Percentiles rank a stretch among this genome's conserved stretches.
These are phyloP conservation scores for Quercus lobata DNA, from an alignment of 331 rosid genomes.

Conservation along the genomic window DNA sequence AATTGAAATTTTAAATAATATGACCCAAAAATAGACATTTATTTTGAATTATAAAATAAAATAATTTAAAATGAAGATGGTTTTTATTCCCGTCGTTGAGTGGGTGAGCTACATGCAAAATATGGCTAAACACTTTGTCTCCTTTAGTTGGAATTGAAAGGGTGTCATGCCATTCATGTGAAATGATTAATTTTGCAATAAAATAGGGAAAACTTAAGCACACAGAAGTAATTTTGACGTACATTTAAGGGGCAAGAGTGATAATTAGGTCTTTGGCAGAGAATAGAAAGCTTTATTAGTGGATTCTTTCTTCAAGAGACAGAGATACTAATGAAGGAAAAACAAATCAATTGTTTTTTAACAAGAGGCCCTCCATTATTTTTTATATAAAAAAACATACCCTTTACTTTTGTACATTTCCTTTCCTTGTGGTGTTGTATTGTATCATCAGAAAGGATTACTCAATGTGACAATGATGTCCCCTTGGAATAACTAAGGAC, in stretches of 20 bases:
- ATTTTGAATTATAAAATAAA: too few relatives aligned
- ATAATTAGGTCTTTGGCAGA: slow-evolving; percentile 24
- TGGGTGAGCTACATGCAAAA: not conserved
- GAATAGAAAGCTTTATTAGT: slow-evolving; percentile 2
- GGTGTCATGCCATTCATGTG: slow-evolving; percentile 16
- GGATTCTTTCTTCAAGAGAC: slow-evolving; percentile 5
- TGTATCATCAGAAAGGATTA: slow-evolving; percentile 40
- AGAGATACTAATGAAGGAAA: not conserved
- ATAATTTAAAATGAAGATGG: too few relatives aligned
- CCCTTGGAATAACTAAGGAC: slow-evolving; percentile 35
- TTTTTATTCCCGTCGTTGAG: too few relatives aligned
- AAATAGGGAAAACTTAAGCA: slow-evolving; percentile 1
- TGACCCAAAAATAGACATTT: too few relatives aligned
- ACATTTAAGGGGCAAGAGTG: slow-evolving; percentile 9
- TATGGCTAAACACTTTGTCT: not conserved
- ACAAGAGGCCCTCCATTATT: not conserved
- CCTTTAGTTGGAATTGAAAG: not conserved
- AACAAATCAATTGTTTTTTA: not conserved
- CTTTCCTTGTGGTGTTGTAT: slow-evolving; percentile 27
- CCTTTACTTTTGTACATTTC: not conserved
- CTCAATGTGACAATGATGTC: slow-evolving; percentile 57
- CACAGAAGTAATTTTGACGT: not conserved
- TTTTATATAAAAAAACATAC: not conserved
- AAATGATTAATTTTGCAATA: slow-evolving; percentile 2
- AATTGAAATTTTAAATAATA: too few relatives aligned